Percentiles rank a stretch among this genome's conserved stretches.
Evolutionary conservation across 306 rosid species (phyloP).

Genomic region (Rosa chinensis): DNA sequence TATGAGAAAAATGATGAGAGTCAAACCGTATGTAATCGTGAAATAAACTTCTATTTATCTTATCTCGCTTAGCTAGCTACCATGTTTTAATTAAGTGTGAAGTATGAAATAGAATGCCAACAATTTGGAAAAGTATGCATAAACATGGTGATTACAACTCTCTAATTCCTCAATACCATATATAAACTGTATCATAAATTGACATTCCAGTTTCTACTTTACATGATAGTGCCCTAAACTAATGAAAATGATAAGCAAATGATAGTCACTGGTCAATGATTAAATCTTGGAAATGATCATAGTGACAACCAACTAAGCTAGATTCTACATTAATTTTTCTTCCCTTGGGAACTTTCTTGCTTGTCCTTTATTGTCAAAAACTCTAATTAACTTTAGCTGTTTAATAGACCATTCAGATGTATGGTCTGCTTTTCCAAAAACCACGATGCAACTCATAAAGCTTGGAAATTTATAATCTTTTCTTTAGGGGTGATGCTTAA

Average conservation of each 20-base stretch:
- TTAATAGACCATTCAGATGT: constrained; percentile 1
- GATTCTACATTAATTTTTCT: not conserved
- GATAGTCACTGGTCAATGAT: not conserved
- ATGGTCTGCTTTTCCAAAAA: not conserved
- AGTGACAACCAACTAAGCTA: not conserved
- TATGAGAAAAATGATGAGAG: not conserved
- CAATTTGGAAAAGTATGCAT: not conserved
- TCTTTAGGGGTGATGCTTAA: not conserved
- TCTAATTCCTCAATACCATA: not conserved
- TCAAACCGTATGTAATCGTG: not conserved
- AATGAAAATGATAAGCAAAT: not conserved
- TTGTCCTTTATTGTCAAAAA: not conserved
- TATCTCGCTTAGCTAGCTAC: not conserved
- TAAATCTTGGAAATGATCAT: not conserved
- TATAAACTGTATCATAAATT: not conserved
- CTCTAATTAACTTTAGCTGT: not conserved
- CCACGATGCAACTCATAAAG: not conserved
- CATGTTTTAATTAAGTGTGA: not conserved
- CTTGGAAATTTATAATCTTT: not conserved
- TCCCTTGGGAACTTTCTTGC: not conserved
- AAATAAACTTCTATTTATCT: not conserved
- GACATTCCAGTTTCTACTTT: not conserved
- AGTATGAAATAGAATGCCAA: not conserved
- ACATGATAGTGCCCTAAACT: not conserved
- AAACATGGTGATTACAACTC: not conserved